Conservation (phyloP, 2,329 filamentous ascomycete genomes). For the Aulographum hederae region DNA sequence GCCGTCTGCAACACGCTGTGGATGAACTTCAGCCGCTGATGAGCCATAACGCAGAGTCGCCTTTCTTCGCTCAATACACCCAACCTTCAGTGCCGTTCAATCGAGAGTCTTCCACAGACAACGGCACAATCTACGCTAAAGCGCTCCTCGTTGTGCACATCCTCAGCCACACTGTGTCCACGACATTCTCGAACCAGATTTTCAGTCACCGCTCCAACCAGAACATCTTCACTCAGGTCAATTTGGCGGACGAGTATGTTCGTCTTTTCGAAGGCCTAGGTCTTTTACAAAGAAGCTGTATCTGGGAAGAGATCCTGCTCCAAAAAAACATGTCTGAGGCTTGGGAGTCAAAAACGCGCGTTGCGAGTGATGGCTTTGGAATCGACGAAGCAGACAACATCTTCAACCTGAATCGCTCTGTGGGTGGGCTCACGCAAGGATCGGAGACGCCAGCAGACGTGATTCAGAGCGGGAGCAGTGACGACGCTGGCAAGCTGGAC, state of each 20-base stretch:
- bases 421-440: neutral
- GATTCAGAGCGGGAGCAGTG: neutral
- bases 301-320: conserved; percentile 66
- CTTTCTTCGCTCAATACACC: conserved; percentile 55
- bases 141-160: conserved; percentile 60
- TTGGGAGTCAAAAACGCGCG: conserved; percentile 34
- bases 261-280: conserved; percentile 59
- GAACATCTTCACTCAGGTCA: conserved; percentile 55
- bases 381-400: conserved; percentile 21
- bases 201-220: conserved; percentile 44
- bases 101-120: conserved; percentile 19
- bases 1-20: conserved; percentile 52
- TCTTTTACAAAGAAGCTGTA: conserved; percentile 56
- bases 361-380: conserved; percentile 18
- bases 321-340: conserved; percentile 54
- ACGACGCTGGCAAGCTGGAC: neutral
- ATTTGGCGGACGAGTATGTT: conserved; percentile 70
- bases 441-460: neutral
- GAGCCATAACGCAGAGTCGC: conserved; percentile 26
- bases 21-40: conserved; percentile 50
- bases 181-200: conserved; percentile 46
- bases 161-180: conserved; percentile 55
- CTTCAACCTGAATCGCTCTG: conserved; percentile 10
- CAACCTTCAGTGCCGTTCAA: conserved; percentile 2
- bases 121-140: conserved; percentile 64